Evolutionary conservation across 2,329 filamentous ascomycete genomes (phyloP), one percentile per base, ranked within the genome.

Genomic region (Colletotrichum scovillei): DNA sequence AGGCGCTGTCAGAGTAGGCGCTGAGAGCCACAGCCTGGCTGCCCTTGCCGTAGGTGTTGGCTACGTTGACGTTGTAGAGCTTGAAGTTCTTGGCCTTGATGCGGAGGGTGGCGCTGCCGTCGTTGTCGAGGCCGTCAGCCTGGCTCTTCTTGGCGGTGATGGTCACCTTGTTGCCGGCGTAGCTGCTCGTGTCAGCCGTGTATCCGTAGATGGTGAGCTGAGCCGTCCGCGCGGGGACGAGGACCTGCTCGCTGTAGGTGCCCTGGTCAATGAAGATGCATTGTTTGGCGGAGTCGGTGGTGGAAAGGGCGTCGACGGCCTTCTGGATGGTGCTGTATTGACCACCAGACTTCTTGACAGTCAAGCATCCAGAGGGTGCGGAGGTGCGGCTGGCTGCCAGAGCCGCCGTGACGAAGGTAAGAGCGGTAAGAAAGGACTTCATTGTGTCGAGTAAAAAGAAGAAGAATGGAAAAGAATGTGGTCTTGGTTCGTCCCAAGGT

Each of bases 201-300:
- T 88, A 88, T 22, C 92, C 91, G 81, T 82, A 84, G 72, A 91
- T 86, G 30, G 88, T 87, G 49, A 91, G 82, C n/a, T 85, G 81
- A 2, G 87, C 88, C 4, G 81, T 83, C 66, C 88, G 85, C 0
- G 80, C 78, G 6, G 85, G 79, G 24, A 92, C 84, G 71, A 87
- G 88, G 42, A 92, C 89, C 76, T 91, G 90, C 78, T 91, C 89
- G 26, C 81, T 82, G 82, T 91, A 92, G 22, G 87, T 91, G 2
- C 90, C 89, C 1, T 92, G 92, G 46, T 88, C 90, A 80, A 93
- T 88, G 82, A 92, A 93, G 81, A 93, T 90, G 77, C 87, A 89
- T 72, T 91, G 89, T 1, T 84, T 83, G 1, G 81, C 75, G 1
- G 86, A 85, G 7, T 85, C 84, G 1, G 84, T 82, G 0, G 86